Conservation (phyloP, 306 rosid genomes). For the Prinsepia uniflora region DNA sequence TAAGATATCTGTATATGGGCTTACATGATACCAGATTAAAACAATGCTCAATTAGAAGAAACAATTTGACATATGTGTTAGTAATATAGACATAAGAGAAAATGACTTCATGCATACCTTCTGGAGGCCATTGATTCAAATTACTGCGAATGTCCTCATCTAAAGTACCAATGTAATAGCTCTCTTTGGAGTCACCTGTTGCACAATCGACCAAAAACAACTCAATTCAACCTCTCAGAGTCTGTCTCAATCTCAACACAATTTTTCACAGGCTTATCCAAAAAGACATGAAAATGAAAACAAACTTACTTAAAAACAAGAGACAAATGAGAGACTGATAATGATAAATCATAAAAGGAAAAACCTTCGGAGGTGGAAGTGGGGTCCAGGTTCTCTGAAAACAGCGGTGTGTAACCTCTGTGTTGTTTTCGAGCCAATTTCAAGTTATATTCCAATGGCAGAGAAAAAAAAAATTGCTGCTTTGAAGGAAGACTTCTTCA, state of each 20-base stretch:
- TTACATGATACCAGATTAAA: conserved; percentile 16
- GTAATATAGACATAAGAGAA: background rate
- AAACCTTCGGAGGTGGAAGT: conserved; percentile 51
- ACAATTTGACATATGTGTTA: background rate
- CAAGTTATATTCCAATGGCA: conserved; percentile 54
- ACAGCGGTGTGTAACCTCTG: conserved; percentile 74
- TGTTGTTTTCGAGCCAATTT: conserved; percentile 48
- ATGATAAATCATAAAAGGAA: background rate
- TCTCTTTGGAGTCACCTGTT: conserved; percentile 81
- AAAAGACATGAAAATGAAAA: background rate
- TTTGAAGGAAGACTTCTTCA: conserved; percentile 39
- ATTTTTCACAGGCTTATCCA: background rate
- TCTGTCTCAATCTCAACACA: background rate
- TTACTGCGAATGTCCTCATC: conserved; percentile 32
- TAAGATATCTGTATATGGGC: conserved; percentile 47
- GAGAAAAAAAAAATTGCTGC: conserved; percentile 62
- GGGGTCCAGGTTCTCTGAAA: conserved; percentile 58
- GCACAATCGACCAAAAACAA: background rate
- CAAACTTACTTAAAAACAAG: background rate
- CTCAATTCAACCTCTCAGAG: background rate
- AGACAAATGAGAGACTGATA: background rate
- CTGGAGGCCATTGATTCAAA: conserved; percentile 84
- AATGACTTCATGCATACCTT: conserved; percentile 34
- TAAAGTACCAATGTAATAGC: conserved; percentile 59
- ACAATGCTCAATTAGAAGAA: conserved; percentile 9